A percentile compares a stretch with the other conserved stretches of the same genome.
Evolutionary conservation across 768 basidiomycete species (phyloP).

Genomic region (Hortiboletus campestris): DNA sequence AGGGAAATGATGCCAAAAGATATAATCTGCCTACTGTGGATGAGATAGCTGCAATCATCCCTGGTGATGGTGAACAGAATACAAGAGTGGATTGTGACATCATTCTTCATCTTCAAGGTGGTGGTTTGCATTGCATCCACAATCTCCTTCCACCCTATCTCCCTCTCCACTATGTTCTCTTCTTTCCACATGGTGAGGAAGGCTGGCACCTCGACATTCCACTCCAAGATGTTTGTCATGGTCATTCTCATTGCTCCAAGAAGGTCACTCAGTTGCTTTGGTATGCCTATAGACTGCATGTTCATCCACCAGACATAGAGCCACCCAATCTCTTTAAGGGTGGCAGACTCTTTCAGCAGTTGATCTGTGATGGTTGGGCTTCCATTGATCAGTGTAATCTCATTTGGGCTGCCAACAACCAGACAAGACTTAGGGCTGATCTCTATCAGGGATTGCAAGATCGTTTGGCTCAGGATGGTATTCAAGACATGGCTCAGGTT

Average conservation of each 20-base stretch:
- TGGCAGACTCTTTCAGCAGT: constrained; percentile 27
- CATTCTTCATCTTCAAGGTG: constrained; percentile 26
- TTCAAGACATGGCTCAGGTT: constrained; percentile 28
- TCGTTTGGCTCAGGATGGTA: constrained; percentile 21
- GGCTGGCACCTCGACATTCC: constrained; percentile 37
- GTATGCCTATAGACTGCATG: constrained; percentile 35
- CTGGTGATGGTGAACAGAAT: constrained; percentile 27
- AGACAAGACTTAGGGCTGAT: too few relatives aligned
- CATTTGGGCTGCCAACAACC: too few relatives aligned
- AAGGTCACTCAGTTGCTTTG: constrained; percentile 31
- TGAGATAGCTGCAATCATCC: constrained; percentile 44
- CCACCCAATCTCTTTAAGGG: constrained; percentile 33
- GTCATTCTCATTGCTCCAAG: constrained; percentile 1
- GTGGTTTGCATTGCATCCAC: constrained; percentile 30
- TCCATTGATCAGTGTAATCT: too few relatives aligned
- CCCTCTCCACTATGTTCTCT: constrained; percentile 42
- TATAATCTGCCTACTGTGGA: constrained; percentile 46
- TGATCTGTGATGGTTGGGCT: too few relatives aligned
- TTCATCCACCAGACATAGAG: not conserved
- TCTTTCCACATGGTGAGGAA: constrained; percentile 40
- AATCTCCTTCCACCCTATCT: constrained; percentile 37
- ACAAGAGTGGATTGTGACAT: constrained; percentile 31
- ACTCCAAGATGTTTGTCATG: not conserved
- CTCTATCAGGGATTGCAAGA: constrained; percentile 31
- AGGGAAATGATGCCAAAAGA: constrained; percentile 27